Base-by-base conservation (phyloP, 2,329 filamentous ascomycete species). In the Byssothecium circinans region DNA sequence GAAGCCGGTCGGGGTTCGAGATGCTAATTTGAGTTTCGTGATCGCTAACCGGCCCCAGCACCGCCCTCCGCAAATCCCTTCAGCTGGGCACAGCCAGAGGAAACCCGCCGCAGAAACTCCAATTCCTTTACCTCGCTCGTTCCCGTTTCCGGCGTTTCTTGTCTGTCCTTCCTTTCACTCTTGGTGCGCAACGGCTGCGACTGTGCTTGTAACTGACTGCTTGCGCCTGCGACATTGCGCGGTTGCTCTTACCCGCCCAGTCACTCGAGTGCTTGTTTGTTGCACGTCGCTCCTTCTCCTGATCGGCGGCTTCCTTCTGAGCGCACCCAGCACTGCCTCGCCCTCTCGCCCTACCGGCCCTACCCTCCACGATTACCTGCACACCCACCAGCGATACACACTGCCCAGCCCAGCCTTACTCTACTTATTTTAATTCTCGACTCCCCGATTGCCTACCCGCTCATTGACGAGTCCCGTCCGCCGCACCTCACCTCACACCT, bases 91-190 rank as follows among this genome's bases (percentile, higher is more conserved):
- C n/a, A n/a, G n/a, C n/a, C n/a, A n/a, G n/a, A n/a, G n/a, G n/a
- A n/a, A n/a, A n/a, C n/a, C n/a, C n/a, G n/a, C n/a, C n/a, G n/a
- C n/a, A n/a, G n/a, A n/a, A n/a, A n/a, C 36, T 12, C 6, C 19
- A 19, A 12, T 22, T 11, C 36, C 19, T 17, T 37, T 12, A 7
- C 7, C 35, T 42, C 41, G 42, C 41, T 40, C 33, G 18, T 36
- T 43, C 34, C 29, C 25, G 33, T 41, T 11, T 15, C 33, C 22
- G 17, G 46, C 45, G 33, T 33, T 33, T 33, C 49, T 35, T 45
- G 47, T 50, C 45, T 40, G 27, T 53, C 49, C 39, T 53, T 52
- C 45, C 20, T 18, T 11, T 3, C n/a, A n/a, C 42, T 15, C 35
- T 27, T 27, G 25, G 25, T 27, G 25, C 25, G 25, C 25, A 11